Evolutionary conservation across 495 filamentous ascomycete genomes (phyloP).

Genomic region (Tirmania nivea): DNA sequence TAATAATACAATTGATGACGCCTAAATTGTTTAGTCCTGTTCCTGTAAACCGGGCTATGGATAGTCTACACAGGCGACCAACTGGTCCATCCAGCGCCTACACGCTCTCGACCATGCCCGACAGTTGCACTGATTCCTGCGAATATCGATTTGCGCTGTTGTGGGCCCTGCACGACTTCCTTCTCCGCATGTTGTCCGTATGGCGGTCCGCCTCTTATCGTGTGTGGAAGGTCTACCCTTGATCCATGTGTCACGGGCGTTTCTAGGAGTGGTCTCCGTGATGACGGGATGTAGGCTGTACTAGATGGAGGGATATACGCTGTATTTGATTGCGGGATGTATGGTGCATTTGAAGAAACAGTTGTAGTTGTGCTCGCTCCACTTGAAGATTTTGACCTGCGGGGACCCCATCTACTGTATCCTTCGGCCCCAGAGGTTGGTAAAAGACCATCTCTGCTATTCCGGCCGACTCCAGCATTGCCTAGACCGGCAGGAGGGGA

Average conservation of each 20-base stretch:
- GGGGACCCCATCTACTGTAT: not conserved
- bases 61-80: not conserved
- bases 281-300: not conserved
- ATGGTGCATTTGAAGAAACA: no score
- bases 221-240: not conserved
- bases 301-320: not conserved
- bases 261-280: not conserved
- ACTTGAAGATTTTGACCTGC: not conserved
- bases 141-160: not conserved
- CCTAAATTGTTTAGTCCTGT: no score
- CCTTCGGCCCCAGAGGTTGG: not conserved
- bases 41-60: no score
- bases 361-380: no score
- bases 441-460: not conserved
- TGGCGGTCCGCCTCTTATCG: not conserved
- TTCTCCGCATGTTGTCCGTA: no score
- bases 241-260: not conserved
- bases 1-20: no score
- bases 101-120: not conserved
- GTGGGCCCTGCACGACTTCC: no score
- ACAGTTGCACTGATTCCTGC: not conserved
- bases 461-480: not conserved
- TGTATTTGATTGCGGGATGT: not conserved
- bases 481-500: not conserved
- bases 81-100: not conserved